Base-by-base conservation (phyloP, 768 basidiomycete species). In the Psilocybe tampanensis region DNA sequence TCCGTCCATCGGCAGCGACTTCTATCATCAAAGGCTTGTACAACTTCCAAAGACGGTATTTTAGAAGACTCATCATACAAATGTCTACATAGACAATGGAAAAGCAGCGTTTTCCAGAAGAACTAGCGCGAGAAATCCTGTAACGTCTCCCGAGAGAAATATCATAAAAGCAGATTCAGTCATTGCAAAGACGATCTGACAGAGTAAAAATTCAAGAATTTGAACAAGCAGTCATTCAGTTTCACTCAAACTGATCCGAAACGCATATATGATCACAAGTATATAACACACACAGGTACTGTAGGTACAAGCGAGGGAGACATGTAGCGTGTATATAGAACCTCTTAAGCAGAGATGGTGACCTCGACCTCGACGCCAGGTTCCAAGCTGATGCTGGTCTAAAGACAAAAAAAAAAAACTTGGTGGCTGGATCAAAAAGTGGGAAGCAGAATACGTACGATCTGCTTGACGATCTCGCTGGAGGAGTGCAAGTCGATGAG, bases 321-420 rank as follows among this genome's bases (percentile, higher is more conserved):
- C 13, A 41, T 23, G 26, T 21, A 43, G n/a, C 5, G 41, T 41
- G 29, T 44, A 44, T 32, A 34, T 22, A 34, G 43, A 26, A 21
- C 47, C 39, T 18, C 44, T 68, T 74, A 92, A 64, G 84, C 83
- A 61, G 91, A 94, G 76, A 97, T 96, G 69, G 95, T 97, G 64
- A 97, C 95, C 75, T 97, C 95, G 71, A 98, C 96, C 78, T 99
- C 97, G 61, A 98, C 96, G 77, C 96, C 96, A 63, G 96, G 93
- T 80, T 98, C 97, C 80, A 99, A 84, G 80, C 91, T 94, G 80
- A 98, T 98, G 76, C 90, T 93, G 60, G 96, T 98, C 95, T 98
- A 70, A 53, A 57, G 22, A 43, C 47, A 54, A 17, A 36, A 26
- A 45, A 53, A 55, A 43, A 43, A 17, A 39, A 55, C 36, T 26